These are phyloP conservation scores for Solanum rostratum DNA, from an alignment of 257 asterid genomes.

Conservation along the genomic window DNA sequence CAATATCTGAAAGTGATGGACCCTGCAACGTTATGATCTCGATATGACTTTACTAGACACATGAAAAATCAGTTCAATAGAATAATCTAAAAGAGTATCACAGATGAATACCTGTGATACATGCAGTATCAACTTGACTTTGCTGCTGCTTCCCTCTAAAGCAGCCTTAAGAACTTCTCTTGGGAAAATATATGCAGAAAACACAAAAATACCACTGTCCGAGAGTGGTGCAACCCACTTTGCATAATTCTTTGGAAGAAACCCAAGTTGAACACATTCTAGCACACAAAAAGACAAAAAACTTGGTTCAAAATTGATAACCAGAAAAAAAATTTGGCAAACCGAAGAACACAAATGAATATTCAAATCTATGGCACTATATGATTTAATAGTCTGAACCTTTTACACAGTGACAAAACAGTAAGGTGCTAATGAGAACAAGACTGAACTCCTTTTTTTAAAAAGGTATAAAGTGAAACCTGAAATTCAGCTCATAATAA, in stretches of 20 bases:
- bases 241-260: constrained; percentile 66
- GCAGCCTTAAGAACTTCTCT: constrained; percentile 76
- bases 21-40: constrained; percentile 40
- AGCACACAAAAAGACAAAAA: not conserved
- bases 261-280: constrained; percentile 76
- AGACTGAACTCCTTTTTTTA: not conserved
- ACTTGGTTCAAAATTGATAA: not conserved
- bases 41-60: not conserved
- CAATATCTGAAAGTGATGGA: constrained; percentile 40
- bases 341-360: not conserved
- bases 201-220: constrained; percentile 57
- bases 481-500: not conserved
- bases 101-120: constrained; percentile 44
- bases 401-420: not conserved
- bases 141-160: constrained; percentile 66
- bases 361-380: not conserved
- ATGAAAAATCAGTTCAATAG: not conserved
- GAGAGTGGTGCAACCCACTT: constrained; percentile 86
- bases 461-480: not conserved
- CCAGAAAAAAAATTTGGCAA: not conserved
- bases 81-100: not conserved
- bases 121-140: constrained; percentile 48
- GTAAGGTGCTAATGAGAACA: not conserved
- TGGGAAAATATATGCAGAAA: constrained; percentile 69
- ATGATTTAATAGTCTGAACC: not conserved